These are phyloP conservation scores for Tylopilus plumbeoviolaceoides DNA, from an alignment of 768 basidiomycete genomes.

Conservation along the genomic window DNA sequence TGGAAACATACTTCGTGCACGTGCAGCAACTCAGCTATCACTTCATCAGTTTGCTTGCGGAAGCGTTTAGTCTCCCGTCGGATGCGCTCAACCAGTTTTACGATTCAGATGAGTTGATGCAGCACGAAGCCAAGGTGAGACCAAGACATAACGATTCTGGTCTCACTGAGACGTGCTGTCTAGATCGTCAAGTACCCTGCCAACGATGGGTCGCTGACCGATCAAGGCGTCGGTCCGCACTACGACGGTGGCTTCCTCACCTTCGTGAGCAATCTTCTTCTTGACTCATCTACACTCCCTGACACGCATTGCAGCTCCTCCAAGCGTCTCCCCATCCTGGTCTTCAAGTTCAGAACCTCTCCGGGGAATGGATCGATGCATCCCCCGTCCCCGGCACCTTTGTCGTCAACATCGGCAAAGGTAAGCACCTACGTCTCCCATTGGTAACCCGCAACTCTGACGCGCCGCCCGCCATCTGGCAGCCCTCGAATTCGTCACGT, in stretches of 20 bases:
- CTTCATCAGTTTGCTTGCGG: conserved; percentile 60
- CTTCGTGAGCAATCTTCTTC: conserved; percentile 42
- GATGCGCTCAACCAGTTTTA: conserved; percentile 64
- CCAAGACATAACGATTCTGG: neutral
- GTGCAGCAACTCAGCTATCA: conserved; percentile 57
- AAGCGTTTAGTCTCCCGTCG: conserved; percentile 62
- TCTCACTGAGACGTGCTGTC: neutral
- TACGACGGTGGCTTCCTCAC: conserved; percentile 82
- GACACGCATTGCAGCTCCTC: conserved; percentile 47
- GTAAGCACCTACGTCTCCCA: conserved; percentile 28
- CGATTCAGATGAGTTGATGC: conserved; percentile 56
- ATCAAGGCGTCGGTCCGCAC: conserved; percentile 83
- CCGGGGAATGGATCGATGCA: conserved; percentile 80
- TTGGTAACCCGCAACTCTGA: neutral
- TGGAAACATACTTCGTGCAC: conserved; percentile 56
- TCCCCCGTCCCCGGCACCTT: conserved; percentile 77
- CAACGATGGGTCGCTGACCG: conserved; percentile 39
- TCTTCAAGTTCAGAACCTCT: conserved; percentile 77
- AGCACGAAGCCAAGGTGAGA: conserved; percentile 63
- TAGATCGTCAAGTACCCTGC: conserved; percentile 72
- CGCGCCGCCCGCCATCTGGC: neutral
- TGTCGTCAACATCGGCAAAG: conserved; percentile 80
- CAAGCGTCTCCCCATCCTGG: conserved; percentile 80
- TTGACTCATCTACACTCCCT: neutral
- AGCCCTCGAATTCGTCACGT: conserved; percentile 78